Evolutionary conservation across 1,284 basidiomycete genomes (phyloP), one percentile per base, ranked within the genome.

Genomic region (Cryptococcus floricola): DNA sequence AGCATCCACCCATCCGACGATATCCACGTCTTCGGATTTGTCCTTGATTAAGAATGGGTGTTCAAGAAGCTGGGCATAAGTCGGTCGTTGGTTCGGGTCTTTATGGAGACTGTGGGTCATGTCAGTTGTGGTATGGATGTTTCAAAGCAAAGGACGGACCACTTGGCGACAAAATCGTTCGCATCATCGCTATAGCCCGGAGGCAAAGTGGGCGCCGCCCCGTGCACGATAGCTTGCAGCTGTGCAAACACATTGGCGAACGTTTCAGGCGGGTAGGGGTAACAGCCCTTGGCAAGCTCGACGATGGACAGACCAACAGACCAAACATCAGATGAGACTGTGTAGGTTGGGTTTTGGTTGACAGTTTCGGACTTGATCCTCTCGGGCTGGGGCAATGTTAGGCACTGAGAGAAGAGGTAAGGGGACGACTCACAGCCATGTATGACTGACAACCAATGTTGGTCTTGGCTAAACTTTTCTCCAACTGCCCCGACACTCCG

Each of bases 401-500:
- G 44, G 28, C n/a, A n/a, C 13, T 19, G 9, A 31, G 39, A 61
- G 39, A 48, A 25, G 48, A 39, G 41, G 12, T 52, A 37, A 27
- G 8, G 46, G 47, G 37, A 52, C n/a, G 13, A 82, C 87, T 72
- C 75, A 90, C 89, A 48, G 95, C 95, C 94, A 98, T 98, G 78
- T 98, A 98, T 61, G 86, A 89, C 76, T 98, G 96, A 75, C 96
- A 98, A 3, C 96, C 95, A 45, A 98, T 98, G 69, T 98, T 98
- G 14, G 95, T 98, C 80, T 96, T 97, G 25, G 96, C 95, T 19
- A 98, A 81, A 57, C 87, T 91, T 75, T 94, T 93, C 75, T 98
- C 94, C 41, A 98, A 82, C 74, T 98, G 94, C 3, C 95, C 95
- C 4, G 93, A 97, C 0, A 98, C 94, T 27, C 95, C 96, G 76